Evolutionary conservation across 2,329 filamentous ascomycete species (phyloP).

Genomic region (Geoglossum cookeanum): DNA sequence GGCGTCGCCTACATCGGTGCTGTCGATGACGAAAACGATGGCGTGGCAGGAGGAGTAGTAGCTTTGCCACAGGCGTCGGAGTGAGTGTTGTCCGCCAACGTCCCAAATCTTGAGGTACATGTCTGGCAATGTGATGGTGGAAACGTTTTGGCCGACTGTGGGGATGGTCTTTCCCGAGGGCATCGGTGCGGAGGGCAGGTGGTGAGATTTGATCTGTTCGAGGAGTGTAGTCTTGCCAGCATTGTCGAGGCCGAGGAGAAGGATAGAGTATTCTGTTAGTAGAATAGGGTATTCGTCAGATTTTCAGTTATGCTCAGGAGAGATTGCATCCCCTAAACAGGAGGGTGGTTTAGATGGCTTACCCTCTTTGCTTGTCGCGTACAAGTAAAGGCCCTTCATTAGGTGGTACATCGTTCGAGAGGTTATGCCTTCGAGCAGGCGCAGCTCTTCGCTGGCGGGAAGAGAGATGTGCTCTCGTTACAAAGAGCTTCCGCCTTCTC

Average conservation of each 20-base stretch:
- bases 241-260: slow-evolving; percentile 86
- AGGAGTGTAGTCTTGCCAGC: slow-evolving; percentile 85
- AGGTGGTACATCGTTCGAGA: slow-evolving; percentile 66
- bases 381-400: slow-evolving; percentile 81
- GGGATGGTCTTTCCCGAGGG: slow-evolving; percentile 75
- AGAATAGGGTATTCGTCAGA: background rate
- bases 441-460: background rate
- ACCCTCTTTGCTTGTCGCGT: slow-evolving; percentile 96
- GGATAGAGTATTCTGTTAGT: slow-evolving; percentile 69
- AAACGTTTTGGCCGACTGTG: slow-evolving; percentile 92
- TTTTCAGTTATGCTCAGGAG: background rate
- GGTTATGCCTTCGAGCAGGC: background rate
- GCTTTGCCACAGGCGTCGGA: slow-evolving; percentile 84
- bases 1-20: slow-evolving; percentile 76
- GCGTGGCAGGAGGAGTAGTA: slow-evolving; percentile 92
- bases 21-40: slow-evolving; percentile 95
- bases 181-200: slow-evolving; percentile 35
- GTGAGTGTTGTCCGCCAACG: slow-evolving; percentile 76
- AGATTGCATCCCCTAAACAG: background rate
- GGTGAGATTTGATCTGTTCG: slow-evolving; percentile 75
- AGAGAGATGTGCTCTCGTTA: no score
- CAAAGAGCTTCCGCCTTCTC: background rate
- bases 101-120: slow-evolving; percentile 99
- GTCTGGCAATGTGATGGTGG: slow-evolving; percentile 73
- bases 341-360: slow-evolving; percentile 10